Base-by-base conservation (phyloP, 192 early-diverging fungal species). In the Lobosporangium transversale region DNA sequence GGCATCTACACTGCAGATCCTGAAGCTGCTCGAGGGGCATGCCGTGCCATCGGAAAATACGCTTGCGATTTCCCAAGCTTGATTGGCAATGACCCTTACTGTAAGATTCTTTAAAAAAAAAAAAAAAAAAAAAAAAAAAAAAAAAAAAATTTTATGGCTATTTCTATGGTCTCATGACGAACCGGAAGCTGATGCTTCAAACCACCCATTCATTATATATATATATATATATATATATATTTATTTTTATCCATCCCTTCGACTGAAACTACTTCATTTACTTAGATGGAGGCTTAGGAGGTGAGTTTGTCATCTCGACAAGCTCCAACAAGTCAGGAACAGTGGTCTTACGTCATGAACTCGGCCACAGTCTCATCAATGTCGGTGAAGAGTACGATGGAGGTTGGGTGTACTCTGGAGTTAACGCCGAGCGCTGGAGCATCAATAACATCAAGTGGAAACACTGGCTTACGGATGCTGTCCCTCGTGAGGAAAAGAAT, bases 241-340 rank as follows among this genome's bases (percentile, higher is more conserved):
- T 54, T 54, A 29, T 40, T 23, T 40, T 17, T 6, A 18, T 40
- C 40, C n/a, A 30, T 7, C 21, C 6, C 14, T n/a, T 7, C 47
- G 33, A 8, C 35, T 31, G 30, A 55, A 31, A 15, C 11, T 32
- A 30, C 7, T 7, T 29, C 3, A 32, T 23, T 20, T 32, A 17
- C 24, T 23, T 52, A 64, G 62, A 88, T 64, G 88, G 88, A 51
- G 88, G 88, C 4, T 80, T 89, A 15, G 88, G 88, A 26, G 88
- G 88, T 21, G 86, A 89, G 58, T 89, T 89, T 70, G 82, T 83
- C 35, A 89, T 89, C 62, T 82, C 84, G 14, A 89, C 88, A 23
- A 70, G 66, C 58, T 85, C 83, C 20, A 66, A 81, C 36, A 87
- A 81, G 18, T 80, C 79, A 3, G 87, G 87, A 18, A 86, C 87